Evolutionary conservation across 805 yeast species (phyloP), one percentile per base, ranked within the genome.

Genomic region (Cyberlindnera samutprakarnensis): DNA sequence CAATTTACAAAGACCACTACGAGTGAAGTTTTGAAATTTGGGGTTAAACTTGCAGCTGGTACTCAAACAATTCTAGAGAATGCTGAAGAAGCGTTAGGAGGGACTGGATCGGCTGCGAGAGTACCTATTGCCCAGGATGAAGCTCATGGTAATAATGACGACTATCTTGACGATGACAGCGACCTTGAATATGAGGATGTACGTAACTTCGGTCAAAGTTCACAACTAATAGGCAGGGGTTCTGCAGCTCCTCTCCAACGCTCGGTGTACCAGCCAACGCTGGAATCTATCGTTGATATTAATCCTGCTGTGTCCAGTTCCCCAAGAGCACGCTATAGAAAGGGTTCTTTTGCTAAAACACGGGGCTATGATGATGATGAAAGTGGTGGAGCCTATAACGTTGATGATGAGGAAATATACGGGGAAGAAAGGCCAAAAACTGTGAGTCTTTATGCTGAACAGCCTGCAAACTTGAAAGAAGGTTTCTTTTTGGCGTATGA

Each of bases 31-130:
- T 61, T 88, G 27, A 79, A 80, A 44, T 63, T 88, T 28, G 95
- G 96, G 1, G 90, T 83, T 0, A 85, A 81, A 45, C 51, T 88
- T 18, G 88, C 94, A 2, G 79, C 87, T 8, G 96, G 96, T 0
- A 83, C 95, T 0, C 96, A 87, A 47, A 74, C 78, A 0, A 56
- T 84, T 3, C 55, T 88, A 27, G 96, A 87, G 44, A 75, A 70
- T 32, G 78, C 94, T 0, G 96, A 87, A 50, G 81, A 78, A 42
- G 68, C 72, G 7, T 58, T 85, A 24, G 94, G 92, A 7, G 94
- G 94, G 1, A 66, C 66, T 41, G 92, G 90, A 1, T 56, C 78
- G 0, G 53, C 69, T 4, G 72, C 71, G 9, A 55, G 78, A 42
- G 36, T 47, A 9, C 40, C 53, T 4, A 36, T 18, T 14, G 37